Evolutionary conservation across 1,284 basidiomycete genomes (phyloP), one percentile per base, ranked within the genome.

Genomic region (Rhodotorula sp.): DNA sequence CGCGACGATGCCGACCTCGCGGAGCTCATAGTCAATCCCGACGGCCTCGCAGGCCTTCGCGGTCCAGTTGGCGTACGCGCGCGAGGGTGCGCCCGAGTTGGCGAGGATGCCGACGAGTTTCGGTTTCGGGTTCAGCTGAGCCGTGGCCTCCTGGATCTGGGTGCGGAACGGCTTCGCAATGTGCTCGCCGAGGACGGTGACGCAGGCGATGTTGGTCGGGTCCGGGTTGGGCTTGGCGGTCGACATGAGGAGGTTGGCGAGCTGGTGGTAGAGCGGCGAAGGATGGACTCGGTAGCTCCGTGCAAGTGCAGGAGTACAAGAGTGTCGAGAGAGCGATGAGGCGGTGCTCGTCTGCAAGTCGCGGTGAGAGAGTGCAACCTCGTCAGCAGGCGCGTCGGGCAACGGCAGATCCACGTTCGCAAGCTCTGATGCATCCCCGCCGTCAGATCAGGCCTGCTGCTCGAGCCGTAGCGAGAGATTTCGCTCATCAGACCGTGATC

Each of bases 31-130:
- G 66, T 90, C 87, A 72, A 98, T 89, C 0, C 93, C 94, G 52
- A 97, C 86, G 57, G 88, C 89, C 68, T 91, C 87, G 81, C 95
- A 98, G 72, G 95, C 93, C 79, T 90, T 93, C 81, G 87, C 87
- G 57, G 96, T 98, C 82, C 97, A 98, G 76, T 95, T 91, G 23
- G 96, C 92, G 80, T 99, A 99, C 74, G 87, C 90, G 79, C 87
- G 89, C 79, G 93, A 96, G 2, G 96, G 94, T 5, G 89, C 88
- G 61, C 90, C 90, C 0, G 89, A 87, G 2, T 93, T 97, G 1
- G 92, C 90, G 39, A 99, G 86, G 78, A 98, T 97, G 15, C 95
- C 96, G 67, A 98, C 90, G 34, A 99, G 86, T 79, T 89, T 92
- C 8, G 93, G 92, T 51, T 60, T 62, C 18, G 67, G 65, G 34